Percentiles rank a stretch among this genome's conserved stretches.
phyloP scores from a whole-genome alignment of 257 asterid genomes.

The Ophiorrhiza pumila region DNA sequence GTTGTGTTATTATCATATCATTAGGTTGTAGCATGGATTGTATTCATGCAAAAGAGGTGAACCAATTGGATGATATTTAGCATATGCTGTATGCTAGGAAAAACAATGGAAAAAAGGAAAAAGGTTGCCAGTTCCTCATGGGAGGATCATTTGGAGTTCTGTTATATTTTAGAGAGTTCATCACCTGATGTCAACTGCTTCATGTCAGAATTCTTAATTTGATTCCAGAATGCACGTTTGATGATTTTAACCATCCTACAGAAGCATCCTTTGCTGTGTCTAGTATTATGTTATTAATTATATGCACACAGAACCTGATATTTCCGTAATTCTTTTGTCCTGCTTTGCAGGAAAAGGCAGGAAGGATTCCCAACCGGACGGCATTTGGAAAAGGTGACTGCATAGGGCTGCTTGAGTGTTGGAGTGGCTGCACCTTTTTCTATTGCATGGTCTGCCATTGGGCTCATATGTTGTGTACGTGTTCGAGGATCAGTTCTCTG shows the following conservation, averaged over 20 bases:
- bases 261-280: neutral
- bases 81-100: neutral
- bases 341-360: conserved; percentile 42
- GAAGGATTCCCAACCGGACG: conserved; percentile 22
- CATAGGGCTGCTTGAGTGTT: conserved; percentile 27
- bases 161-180: neutral
- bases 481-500: neutral
- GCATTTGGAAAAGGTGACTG: conserved; percentile 36
- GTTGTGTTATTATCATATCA: neutral
- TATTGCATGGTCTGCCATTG: neutral
- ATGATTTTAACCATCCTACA: neutral
- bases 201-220: neutral
- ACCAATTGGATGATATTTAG: neutral
- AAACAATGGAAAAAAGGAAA: neutral
- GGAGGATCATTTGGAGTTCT: neutral
- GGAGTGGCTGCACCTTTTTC: neutral
- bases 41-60: conserved; percentile 1
- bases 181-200: neutral
- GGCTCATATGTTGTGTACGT: neutral
- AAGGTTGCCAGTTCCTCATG: neutral
- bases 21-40: neutral
- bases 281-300: neutral
- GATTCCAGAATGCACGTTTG: neutral
- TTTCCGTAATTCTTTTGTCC: conserved; percentile 9
- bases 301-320: neutral